Conservation (phyloP, 202 grass and related monocot genomes). For the Carex arenaria region DNA sequence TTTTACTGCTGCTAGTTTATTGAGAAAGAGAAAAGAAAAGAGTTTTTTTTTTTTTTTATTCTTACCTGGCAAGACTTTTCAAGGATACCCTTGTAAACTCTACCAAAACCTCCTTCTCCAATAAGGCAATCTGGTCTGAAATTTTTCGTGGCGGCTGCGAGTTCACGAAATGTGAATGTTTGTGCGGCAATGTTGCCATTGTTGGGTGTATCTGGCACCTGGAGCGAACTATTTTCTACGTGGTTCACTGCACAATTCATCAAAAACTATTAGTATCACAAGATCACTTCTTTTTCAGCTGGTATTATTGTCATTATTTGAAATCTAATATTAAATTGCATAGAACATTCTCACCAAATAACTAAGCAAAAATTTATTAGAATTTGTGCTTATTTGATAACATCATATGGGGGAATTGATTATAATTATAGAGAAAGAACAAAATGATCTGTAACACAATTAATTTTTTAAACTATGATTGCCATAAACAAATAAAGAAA, state of each 20-base stretch:
- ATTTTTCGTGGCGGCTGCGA: conserved; percentile 76
- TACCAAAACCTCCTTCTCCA: conserved; percentile 85
- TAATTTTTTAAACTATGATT: background rate
- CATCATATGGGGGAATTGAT: background rate
- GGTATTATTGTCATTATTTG: background rate
- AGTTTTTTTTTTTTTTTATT: background rate
- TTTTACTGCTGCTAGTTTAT: too few species aligned
- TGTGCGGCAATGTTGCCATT: conserved; percentile 61
- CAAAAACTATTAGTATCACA: background rate
- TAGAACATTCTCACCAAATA: background rate
- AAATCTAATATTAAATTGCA: background rate
- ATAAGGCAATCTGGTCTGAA: conserved; percentile 88
- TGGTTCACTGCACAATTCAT: conserved; percentile 26
- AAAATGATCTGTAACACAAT: background rate
- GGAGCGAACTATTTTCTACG: background rate
- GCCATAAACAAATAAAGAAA: background rate
- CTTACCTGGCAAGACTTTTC: conserved; percentile 68
- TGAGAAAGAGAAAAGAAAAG: background rate
- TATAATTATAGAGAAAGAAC: background rate
- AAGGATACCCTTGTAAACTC: conserved; percentile 84
- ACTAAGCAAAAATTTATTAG: background rate
- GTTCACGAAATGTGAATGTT: conserved; percentile 87
- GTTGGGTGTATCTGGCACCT: conserved; percentile 15
- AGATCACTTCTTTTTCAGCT: background rate
- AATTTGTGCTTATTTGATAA: background rate